Base-by-base conservation (phyloP, 179 eudicot genomes). In the Silene vulgaris region DNA sequence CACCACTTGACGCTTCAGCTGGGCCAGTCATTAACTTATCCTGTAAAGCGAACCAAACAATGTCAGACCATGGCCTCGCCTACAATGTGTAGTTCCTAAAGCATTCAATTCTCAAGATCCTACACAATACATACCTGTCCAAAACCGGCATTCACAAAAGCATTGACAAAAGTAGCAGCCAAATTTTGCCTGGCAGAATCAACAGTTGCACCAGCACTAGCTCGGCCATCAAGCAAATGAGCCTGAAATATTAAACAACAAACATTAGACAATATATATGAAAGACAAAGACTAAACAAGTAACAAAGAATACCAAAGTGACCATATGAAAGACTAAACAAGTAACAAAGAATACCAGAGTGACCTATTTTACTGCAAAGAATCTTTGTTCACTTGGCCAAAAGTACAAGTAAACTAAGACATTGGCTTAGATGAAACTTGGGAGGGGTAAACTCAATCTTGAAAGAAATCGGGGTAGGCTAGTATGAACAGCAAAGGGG, bases 141-240 rank as follows among this genome's bases (percentile, higher is more conserved):
- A 79, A 95, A 90, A 21, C 97, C 99, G 71, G 99, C 96, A 84
- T 95, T 95, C 65, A 95, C 99, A 82, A 95, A 95, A 64, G 97
- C 99, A 86, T 95, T 95, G n/a, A 95, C 99, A 84, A 92, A 92
- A 68, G 99, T 95, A 21, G 96, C 97, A 3, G 99, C 97, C 86
- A 95, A 79, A 81, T 92, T 95, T 83, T 92, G 97, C 79, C 93
- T 85, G 59, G 99, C 99, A 37, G 99, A 92, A 86, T 92, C 97
- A 77, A 89, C 92, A 75, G 88, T 88, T 69, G 93, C 89, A 65
- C 97, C 85, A 75, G 91, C 91, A 86, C 96, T 89, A 80, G 97
- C 97, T 65, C 99, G 95, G 8, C 99, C 97, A 81, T 92, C 96
- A 72, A 92, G 91, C 82, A 95, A 85, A 87, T 92, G 97, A 54